phyloP scores from a whole-genome alignment of 2,329 filamentous ascomycete species.

The Fusarium verticillioides region DNA sequence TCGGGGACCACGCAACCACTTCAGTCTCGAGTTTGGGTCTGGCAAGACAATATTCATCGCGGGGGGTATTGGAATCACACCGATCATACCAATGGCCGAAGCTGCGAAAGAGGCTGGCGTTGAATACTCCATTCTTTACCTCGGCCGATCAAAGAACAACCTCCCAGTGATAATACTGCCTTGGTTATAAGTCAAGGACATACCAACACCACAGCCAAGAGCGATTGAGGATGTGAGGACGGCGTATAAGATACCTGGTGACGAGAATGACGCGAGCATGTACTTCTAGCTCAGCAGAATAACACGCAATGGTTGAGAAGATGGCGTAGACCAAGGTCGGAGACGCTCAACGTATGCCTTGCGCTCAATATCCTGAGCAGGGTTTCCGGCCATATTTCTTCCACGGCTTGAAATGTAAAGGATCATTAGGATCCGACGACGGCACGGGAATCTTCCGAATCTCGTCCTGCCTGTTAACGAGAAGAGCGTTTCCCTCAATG shows the following conservation, averaged over 20 bases:
- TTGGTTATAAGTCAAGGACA: slow-evolving; percentile 13
- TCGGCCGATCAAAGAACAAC: background rate
- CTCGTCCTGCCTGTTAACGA: slow-evolving; percentile 3
- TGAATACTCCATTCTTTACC: background rate
- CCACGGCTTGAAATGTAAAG: slow-evolving; percentile 6
- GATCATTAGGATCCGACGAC: slow-evolving; percentile 11
- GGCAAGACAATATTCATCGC: background rate
- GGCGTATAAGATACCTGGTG: slow-evolving; percentile 8
- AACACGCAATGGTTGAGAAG: background rate
- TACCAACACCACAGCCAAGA: slow-evolving; percentile 3
- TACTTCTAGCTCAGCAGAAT: slow-evolving; percentile 19
- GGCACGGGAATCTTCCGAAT: slow-evolving; percentile 15
- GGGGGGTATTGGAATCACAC: background rate
- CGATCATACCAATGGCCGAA: background rate
- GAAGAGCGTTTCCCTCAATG: slow-evolving; percentile 11
- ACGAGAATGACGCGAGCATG: background rate
- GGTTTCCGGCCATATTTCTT: slow-evolving; percentile 4
- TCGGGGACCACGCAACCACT: background rate
- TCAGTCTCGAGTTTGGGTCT: background rate
- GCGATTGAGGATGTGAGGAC: slow-evolving; percentile 10
- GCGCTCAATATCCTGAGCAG: background rate
- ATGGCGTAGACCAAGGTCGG: slow-evolving; percentile 11
- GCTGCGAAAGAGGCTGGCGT: background rate
- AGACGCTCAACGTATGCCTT: slow-evolving; percentile 7
- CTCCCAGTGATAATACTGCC: slow-evolving; percentile 10